A percentile compares a stretch with the other conserved stretches of the same genome.
These are phyloP conservation scores for Calonectria montana DNA, from an alignment of 2,329 filamentous ascomycete species.

Conservation along the genomic window DNA sequence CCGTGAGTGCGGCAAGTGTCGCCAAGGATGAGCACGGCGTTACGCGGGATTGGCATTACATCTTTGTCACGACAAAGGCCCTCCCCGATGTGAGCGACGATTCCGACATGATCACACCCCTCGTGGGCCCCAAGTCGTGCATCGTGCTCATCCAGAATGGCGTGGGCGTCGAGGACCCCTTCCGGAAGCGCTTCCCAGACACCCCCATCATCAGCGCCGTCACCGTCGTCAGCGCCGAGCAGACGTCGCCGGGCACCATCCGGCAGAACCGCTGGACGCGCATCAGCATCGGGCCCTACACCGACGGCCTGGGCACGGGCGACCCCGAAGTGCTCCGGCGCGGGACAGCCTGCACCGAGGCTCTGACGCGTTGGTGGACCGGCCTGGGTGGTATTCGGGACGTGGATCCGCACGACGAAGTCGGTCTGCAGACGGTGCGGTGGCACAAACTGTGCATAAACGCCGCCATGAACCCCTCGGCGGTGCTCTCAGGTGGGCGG, in stretches of 20 bases:
- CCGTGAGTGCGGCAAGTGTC: constrained; percentile 64
- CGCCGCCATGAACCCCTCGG: constrained; percentile 78
- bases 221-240: constrained; percentile 76
- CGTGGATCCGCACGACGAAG: constrained; percentile 71
- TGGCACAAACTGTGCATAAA: constrained; percentile 86
- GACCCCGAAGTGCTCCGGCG: constrained; percentile 45
- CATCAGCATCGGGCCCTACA: constrained; percentile 76
- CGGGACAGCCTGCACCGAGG: constrained; percentile 56
- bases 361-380: constrained; percentile 66
- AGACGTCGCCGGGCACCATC: constrained; percentile 70
- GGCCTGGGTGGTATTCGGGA: constrained; percentile 71
- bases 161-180: constrained; percentile 76
- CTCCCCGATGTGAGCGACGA: constrained; percentile 73
- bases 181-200: constrained; percentile 69
- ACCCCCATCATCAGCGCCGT: constrained; percentile 75
- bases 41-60: constrained; percentile 62
- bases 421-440: constrained; percentile 75
- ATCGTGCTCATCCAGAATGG: constrained; percentile 79
- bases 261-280: constrained; percentile 80
- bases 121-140: constrained; percentile 65
- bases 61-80: constrained; percentile 78
- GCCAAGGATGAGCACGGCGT: constrained; percentile 30
- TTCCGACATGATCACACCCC: constrained; percentile 68
- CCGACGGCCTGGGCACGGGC: constrained; percentile 57
- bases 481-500: constrained; percentile 73